Evolutionary conservation across 176 grass and related monocot genomes (phyloP), one percentile per base, ranked within the genome.

Genomic region (Hsuehochloa calcarea): DNA sequence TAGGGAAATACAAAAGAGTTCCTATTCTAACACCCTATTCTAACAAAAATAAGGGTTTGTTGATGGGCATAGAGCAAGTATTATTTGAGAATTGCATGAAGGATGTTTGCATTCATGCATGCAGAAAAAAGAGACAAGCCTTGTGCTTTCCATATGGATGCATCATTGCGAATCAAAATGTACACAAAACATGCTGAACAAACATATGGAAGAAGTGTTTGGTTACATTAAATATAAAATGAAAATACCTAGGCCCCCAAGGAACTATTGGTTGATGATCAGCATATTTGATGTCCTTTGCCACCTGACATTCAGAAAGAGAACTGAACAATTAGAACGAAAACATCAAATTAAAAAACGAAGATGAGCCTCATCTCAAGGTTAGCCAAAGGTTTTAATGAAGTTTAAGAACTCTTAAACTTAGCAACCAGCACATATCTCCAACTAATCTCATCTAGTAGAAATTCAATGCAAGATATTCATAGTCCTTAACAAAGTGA

Each of bases 271-370:
- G 90, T 77, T 93, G 87, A 71, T 94, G 84, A 90, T 92, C 90
- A 49, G 91, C 89, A 85, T 88, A 90, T 69, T 88, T 92, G 23
- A 93, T 91, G 79, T 92, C 89, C 72, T 92, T 86, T 10, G 89
- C 90, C 34, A 93, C 89, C 89, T 91, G 64, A 81, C 65, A 61
- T 40, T 72, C 15, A 60, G 39, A 81, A 38, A 19, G 13, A 82
- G 10, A 63, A 84, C 23, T 62, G 39, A 55, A 67, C 10, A 76
- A 45, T 77, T 26, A 68, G 6, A 40, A 47, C 55, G 69, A 31
- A 29, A 47, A 59, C 10, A 51, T 78, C 47, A 37, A 38, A 58
- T 35, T 20, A 50, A 50, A 72, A 16, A 35, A 70, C 29, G 14
- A 29, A 67, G n/a, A 52, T 23, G 20, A 68, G 56, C 37, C 8